Evolutionary conservation across 2,329 filamentous ascomycete species (phyloP), one percentile per base, ranked within the genome.

Genomic region (Fusarium sp.): DNA sequence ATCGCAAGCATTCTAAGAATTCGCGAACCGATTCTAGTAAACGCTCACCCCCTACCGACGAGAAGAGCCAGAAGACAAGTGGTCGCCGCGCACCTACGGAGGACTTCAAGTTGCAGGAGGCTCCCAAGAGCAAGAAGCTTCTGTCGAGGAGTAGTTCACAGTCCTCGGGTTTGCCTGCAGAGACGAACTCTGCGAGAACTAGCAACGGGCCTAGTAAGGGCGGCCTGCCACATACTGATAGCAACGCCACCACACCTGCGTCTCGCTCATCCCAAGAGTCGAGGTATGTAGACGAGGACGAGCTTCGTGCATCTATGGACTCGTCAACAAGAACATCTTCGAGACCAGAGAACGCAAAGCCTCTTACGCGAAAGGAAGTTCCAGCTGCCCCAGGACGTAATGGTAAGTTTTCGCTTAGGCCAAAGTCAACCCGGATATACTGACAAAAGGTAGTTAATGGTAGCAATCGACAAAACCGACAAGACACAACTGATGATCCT

Each of bases 21-120:
- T 48, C 89, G 83, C 60, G 89, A 86, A 77, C 84, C 77, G 75
- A 82, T 41, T 68, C 70, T 32, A 75, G 56, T 32, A 81, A 77
- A 59, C 57, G 79, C 2, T 80, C 82, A 18, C 73, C 80, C 1
- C 72, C 73, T 5, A 73, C 76, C 3, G 86, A 88, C 18, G 85
- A 87, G 6, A 82, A 79, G 61, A 70, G 80, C 13, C 79, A 80
- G 56, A 85, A 83, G 58, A 48, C 75, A n/a, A 63, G 80, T 36
- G 71, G 68, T 2, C 85, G 83, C 70, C 81, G 82, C 39, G 77
- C 74, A 26, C 62, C 77, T 24, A 85, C 81, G 6, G 91, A 93
- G 18, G 90, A 91, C 35, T 95, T 95, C 83, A 94, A 92, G 82
- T 83, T 96, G 48, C 94, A 96, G 79, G 94, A 97, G 55, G 93